Evolutionary conservation across 495 filamentous ascomycete species (phyloP).

Genomic region (Xylaria scruposa): DNA sequence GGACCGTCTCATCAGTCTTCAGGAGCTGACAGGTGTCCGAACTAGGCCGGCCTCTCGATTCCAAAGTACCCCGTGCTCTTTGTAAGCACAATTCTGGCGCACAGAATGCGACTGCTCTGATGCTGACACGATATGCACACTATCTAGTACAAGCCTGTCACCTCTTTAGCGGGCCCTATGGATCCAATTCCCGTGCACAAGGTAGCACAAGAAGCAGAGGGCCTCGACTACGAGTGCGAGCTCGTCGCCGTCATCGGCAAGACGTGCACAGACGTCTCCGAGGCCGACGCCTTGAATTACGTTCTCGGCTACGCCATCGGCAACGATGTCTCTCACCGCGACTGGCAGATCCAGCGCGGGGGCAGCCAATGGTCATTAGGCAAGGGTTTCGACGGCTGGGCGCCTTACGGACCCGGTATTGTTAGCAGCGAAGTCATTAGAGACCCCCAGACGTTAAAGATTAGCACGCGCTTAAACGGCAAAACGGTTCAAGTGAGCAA

Average conservation of each 20-base stretch:
- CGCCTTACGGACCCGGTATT: conserved; percentile 84
- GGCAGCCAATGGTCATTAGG: conserved; percentile 83
- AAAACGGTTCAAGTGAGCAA: conserved; percentile 62
- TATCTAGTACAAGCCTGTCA: conserved; percentile 74
- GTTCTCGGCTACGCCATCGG: conserved; percentile 83
- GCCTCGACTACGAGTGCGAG: conserved; percentile 87
- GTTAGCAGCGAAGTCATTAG: conserved; percentile 69
- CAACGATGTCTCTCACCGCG: conserved; percentile 83
- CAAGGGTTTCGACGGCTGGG: conserved; percentile 90
- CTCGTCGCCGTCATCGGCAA: conserved; percentile 81
- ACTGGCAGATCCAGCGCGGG: conserved; percentile 81
- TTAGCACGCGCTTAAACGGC: conserved; percentile 75
- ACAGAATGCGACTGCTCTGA: background rate
- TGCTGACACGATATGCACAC: too few relatives aligned
- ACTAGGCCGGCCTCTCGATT: conserved; percentile 71
- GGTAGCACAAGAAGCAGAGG: conserved; percentile 42
- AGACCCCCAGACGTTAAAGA: conserved; percentile 72
- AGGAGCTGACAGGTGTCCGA: conserved; percentile 14
- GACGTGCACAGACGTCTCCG: conserved; percentile 69
- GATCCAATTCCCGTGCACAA: conserved; percentile 71
- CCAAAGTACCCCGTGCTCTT: conserved; percentile 82
- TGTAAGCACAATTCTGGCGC: conserved; percentile 46
- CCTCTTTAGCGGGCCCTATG: conserved; percentile 70
- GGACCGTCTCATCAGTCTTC: background rate
- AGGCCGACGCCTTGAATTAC: conserved; percentile 71